Evolutionary conservation across 495 filamentous ascomycete genomes (phyloP).

Genomic region (Trichoderma reesei): DNA sequence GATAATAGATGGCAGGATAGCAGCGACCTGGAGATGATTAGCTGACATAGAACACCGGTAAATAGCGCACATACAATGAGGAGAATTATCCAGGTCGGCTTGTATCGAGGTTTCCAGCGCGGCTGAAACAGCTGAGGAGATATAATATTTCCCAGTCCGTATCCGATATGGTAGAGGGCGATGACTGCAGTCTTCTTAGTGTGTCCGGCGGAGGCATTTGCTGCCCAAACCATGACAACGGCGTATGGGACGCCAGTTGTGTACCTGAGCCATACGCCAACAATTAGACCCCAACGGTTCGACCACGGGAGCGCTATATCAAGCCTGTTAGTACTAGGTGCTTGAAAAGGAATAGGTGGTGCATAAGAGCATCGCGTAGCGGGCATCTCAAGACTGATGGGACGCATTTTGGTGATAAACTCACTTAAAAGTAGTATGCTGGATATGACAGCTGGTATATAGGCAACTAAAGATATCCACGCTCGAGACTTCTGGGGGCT

Average conservation of each 20-base stretch:
- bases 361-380: too few relatives aligned
- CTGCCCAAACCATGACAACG: conserved; percentile 29
- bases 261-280: conserved; percentile 29
- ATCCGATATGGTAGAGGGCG: conserved; percentile 32
- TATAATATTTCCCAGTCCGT: conserved; percentile 28
- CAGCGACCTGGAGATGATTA: not conserved
- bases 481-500: conserved; percentile 23
- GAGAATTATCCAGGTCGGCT: conserved; percentile 32
- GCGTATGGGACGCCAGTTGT: conserved; percentile 31
- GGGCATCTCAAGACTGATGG: too few relatives aligned
- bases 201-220: conserved; percentile 28
- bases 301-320: conserved; percentile 25
- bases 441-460: conserved; percentile 22
- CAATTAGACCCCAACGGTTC: conserved; percentile 30
- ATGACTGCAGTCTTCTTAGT: conserved; percentile 40
- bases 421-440: conserved; percentile 24
- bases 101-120: conserved; percentile 27
- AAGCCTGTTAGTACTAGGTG: not conserved
- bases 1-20: conserved; percentile 15
- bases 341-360: not conserved
- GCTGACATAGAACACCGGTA: not conserved
- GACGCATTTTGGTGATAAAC: not conserved
- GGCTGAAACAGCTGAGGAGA: conserved; percentile 27
- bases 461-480: conserved; percentile 27
- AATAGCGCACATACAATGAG: conserved; percentile 24